Percentiles rank a stretch among this genome's conserved stretches.
These are phyloP conservation scores for Trichoderma lentiforme DNA, from an alignment of 2,329 filamentous ascomycete species.

Conservation along the genomic window DNA sequence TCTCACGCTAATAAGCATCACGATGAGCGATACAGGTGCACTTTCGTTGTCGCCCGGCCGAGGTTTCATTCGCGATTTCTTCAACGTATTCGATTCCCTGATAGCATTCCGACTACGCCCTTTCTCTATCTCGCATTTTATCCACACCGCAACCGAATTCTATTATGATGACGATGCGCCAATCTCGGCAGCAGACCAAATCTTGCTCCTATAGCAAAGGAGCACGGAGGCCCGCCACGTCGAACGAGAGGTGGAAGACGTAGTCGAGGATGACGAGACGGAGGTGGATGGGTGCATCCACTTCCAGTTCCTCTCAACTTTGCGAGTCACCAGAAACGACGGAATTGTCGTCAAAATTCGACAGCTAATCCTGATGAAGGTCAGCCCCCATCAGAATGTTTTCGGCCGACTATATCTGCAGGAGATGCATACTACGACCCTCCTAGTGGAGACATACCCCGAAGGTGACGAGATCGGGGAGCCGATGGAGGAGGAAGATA, in stretches of 20 bases:
- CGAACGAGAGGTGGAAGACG: not conserved
- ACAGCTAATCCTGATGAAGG: not conserved
- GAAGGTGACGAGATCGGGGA: not conserved
- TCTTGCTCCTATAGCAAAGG: not conserved
- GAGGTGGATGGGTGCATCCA: not conserved
- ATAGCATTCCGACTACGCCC: not conserved
- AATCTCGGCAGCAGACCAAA: not conserved
- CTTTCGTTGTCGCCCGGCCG: not conserved
- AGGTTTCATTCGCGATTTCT: not conserved
- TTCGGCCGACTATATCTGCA: not conserved
- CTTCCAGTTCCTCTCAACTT: not conserved
- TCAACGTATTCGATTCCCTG: not conserved
- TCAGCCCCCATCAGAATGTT: fast-evolving
- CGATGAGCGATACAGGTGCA: too few species aligned
- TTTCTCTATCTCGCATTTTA: not conserved
- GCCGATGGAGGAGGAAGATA: not conserved
- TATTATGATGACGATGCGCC: not conserved
- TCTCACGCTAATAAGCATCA: too few species aligned
- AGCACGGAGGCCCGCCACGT: not conserved
- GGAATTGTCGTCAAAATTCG: not conserved
- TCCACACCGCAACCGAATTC: not conserved
- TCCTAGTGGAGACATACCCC: not conserved
- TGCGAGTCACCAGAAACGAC: not conserved
- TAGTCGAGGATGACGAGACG: not conserved
- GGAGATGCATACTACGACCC: not conserved